Evolutionary conservation across 305 asterid genomes (phyloP).

Genomic region (Fraxinus albicans): DNA sequence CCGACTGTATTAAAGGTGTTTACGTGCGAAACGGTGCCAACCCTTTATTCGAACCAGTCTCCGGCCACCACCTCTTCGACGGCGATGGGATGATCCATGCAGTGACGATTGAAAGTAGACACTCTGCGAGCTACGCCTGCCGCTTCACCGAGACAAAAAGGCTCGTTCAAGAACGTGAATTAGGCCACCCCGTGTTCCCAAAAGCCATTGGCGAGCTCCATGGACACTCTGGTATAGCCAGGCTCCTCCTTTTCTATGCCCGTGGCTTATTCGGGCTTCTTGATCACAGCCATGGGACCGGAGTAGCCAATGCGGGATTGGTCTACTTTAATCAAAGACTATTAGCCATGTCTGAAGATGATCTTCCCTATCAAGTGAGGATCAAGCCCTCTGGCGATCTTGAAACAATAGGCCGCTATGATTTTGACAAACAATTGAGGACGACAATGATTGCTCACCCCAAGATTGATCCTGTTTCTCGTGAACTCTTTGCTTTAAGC

Average conservation of each 20-base stretch:
- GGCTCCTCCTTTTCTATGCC: not conserved
- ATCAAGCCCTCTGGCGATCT: not conserved
- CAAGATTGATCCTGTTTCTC: not conserved
- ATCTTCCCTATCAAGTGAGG: not conserved
- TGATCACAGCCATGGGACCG: constrained; percentile 2
- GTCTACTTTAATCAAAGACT: not conserved
- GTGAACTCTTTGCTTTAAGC: not conserved
- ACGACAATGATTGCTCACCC: constrained; percentile 5
- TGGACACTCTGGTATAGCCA: not conserved
- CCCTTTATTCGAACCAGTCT: not conserved
- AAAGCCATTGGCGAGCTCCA: constrained; percentile 8
- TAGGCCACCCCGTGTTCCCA: constrained; percentile 1
- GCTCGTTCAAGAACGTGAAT: constrained; percentile 6
- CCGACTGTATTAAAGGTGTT: not conserved
- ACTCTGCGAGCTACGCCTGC: not conserved
- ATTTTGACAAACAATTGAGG: not conserved
- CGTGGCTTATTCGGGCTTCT: not conserved
- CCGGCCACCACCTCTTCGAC: constrained; percentile 1
- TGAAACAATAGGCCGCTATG: not conserved
- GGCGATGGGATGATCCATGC: constrained; percentile 4
- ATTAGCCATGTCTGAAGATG: constrained; percentile 8
- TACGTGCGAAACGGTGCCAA: not conserved
- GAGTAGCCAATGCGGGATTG: constrained; percentile 7
- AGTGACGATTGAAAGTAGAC: not conserved
- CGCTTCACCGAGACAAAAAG: not conserved